phyloP scores from a whole-genome alignment of 1,284 basidiomycete genomes.

The Malassezia caprae region DNA sequence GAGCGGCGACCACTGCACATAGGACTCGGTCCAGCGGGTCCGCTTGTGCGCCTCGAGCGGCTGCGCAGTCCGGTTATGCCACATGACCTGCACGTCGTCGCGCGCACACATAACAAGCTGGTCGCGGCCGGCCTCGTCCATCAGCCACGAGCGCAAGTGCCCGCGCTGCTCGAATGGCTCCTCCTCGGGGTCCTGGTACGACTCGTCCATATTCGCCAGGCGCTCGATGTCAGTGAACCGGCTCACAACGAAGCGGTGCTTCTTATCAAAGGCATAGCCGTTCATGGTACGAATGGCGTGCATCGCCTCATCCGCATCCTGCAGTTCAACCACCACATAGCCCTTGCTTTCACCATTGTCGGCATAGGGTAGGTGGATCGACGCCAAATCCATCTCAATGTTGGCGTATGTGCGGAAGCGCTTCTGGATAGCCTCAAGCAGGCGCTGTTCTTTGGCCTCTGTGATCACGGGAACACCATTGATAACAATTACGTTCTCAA shows the following conservation, averaged over 20 bases:
- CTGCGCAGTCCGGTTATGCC: constrained; percentile 84
- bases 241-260: constrained; percentile 80
- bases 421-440: constrained; percentile 49
- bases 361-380: constrained; percentile 49
- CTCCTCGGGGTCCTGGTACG: constrained; percentile 66
- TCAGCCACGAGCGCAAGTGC: constrained; percentile 88
- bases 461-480: constrained; percentile 50
- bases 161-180: constrained; percentile 83
- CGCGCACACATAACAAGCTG: constrained; percentile 90
- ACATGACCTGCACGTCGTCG: constrained; percentile 80
- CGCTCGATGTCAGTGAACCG: constrained; percentile 86
- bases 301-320: constrained; percentile 67
- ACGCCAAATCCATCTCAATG: constrained; percentile 39
- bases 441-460: constrained; percentile 46
- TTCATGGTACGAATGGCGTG: constrained; percentile 71
- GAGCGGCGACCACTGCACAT: constrained; percentile 91
- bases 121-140: constrained; percentile 81
- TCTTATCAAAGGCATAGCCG: constrained; percentile 79
- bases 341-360: constrained; percentile 49
- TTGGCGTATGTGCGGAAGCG: constrained; percentile 48
- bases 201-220: constrained; percentile 69
- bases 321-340: constrained; percentile 82
- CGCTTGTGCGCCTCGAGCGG: constrained; percentile 63
- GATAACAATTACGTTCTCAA: constrained; percentile 50
- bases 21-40: constrained; percentile 91